Percentiles rank a stretch among this genome's conserved stretches.
Conservation (phyloP, 805 yeast genomes). For the Metschnikowia noctiluminum region DNA sequence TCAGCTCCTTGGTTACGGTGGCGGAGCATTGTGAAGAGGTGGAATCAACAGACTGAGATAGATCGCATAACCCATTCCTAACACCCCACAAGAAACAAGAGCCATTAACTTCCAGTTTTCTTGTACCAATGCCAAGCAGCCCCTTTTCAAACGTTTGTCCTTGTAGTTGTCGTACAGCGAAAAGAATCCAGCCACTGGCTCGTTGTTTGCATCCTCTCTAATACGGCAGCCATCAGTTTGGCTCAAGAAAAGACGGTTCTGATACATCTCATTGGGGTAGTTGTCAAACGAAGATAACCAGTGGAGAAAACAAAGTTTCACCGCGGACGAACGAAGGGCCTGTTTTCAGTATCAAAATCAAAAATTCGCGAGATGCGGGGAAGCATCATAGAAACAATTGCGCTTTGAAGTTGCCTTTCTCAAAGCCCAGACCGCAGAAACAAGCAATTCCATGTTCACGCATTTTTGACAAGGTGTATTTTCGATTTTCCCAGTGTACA, state of each 20-base stretch:
- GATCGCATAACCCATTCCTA: neutral
- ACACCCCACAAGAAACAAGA: neutral
- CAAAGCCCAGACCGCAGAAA: too few relatives aligned
- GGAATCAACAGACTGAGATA: neutral
- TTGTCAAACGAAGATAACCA: too few relatives aligned
- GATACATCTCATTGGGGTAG: neutral
- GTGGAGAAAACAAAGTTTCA: too few relatives aligned
- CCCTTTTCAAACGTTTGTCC: neutral
- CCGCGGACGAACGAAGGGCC: too few relatives aligned
- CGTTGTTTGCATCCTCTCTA: neutral
- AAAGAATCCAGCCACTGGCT: neutral
- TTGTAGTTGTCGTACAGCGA: neutral
- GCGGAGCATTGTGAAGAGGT: neutral
- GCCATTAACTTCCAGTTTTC: neutral
- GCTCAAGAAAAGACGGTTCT: neutral
- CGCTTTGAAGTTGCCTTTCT: too few relatives aligned
- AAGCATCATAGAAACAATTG: too few relatives aligned
- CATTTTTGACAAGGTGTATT: too few relatives aligned
- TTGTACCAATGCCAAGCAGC: neutral
- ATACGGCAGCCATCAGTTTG: neutral
- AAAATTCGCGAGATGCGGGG: too few relatives aligned
- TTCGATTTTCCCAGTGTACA: too few relatives aligned
- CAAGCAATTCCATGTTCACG: too few relatives aligned
- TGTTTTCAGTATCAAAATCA: too few relatives aligned
- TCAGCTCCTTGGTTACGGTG: neutral